Conservation (phyloP, 768 basidiomycete species). For the Rubroboletus satanas region DNA sequence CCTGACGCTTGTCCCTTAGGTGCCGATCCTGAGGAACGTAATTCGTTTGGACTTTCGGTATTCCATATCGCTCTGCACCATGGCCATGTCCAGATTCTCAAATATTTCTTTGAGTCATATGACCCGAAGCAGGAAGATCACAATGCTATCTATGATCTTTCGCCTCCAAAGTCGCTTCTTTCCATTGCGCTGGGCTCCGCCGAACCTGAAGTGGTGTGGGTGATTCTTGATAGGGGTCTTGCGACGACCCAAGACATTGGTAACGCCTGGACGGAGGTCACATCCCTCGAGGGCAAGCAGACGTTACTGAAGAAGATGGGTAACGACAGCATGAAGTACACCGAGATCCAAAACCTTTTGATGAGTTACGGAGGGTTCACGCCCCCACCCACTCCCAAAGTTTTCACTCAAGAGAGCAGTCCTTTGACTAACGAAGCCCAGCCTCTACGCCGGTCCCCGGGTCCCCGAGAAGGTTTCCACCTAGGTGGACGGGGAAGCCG, state of each 20-base stretch:
- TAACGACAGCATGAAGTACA: slow-evolving; percentile 35
- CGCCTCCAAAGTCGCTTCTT: slow-evolving; percentile 43
- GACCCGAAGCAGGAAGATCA: slow-evolving; percentile 52
- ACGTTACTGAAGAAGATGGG: slow-evolving; percentile 22
- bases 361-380: slow-evolving; percentile 49
- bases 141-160: slow-evolving; percentile 43
- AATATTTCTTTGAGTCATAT: slow-evolving; percentile 60
- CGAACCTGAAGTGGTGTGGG: slow-evolving; percentile 62
- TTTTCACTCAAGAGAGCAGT: slow-evolving; percentile 4
- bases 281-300: slow-evolving; percentile 34
- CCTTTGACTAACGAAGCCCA: slow-evolving; percentile 14
- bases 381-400: slow-evolving; percentile 37
- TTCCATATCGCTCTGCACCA: slow-evolving; percentile 61
- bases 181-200: slow-evolving; percentile 55
- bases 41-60: slow-evolving; percentile 54
- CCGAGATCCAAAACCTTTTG: slow-evolving; percentile 52
- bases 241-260: slow-evolving; percentile 46
- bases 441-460: slow-evolving; percentile 8
- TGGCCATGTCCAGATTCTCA: slow-evolving; percentile 50
- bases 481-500: slow-evolving; percentile 8
- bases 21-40: slow-evolving; percentile 69
- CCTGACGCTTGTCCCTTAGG: slow-evolving; percentile 38
- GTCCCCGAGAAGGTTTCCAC: slow-evolving; percentile 3
- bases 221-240: slow-evolving; percentile 58
- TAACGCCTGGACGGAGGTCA: slow-evolving; percentile 48